A percentile compares a stretch with the other conserved stretches of the same genome.
Evolutionary conservation across 2,329 filamentous ascomycete genomes (phyloP).

Genomic region (Aspergillus sojae): DNA sequence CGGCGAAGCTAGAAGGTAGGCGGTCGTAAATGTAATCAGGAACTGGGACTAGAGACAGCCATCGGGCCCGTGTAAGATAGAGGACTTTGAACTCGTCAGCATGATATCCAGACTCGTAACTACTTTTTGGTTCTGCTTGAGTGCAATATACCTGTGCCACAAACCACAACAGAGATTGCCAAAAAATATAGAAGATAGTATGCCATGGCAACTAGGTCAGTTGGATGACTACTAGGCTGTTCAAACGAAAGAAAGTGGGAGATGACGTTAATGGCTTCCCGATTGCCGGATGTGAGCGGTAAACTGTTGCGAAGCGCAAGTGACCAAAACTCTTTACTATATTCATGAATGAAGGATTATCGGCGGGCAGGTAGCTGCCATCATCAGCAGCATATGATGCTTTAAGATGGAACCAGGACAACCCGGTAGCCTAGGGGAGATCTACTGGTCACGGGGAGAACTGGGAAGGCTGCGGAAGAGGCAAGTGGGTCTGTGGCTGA

Average conservation of each 20-base stretch:
- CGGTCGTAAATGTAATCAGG: slow-evolving; percentile 73
- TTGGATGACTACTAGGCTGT: background rate
- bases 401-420: background rate
- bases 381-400: background rate
- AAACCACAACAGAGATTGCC: slow-evolving; percentile 69
- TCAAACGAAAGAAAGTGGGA: background rate
- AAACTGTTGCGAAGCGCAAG: background rate
- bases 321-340: no score
- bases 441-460: background rate
- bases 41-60: slow-evolving; percentile 71
- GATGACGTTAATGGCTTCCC: background rate
- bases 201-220: slow-evolving; percentile 59
- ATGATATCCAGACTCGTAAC: slow-evolving; percentile 3
- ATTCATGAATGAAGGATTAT: background rate
- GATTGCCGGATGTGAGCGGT: background rate
- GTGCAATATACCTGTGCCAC: slow-evolving; percentile 64
- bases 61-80: slow-evolving; percentile 77
- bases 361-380: background rate
- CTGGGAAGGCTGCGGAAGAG: slow-evolving; percentile 11
- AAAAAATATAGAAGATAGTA: slow-evolving; percentile 77
- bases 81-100: slow-evolving; percentile 54
- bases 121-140: background rate
- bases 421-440: background rate
- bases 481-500: slow-evolving; percentile 10
- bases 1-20: slow-evolving; percentile 75